A percentile compares a stretch with the other conserved stretches of the same genome.
Conservation (phyloP, 1,284 basidiomycete genomes). For the Fomitopsis schrenkii region DNA sequence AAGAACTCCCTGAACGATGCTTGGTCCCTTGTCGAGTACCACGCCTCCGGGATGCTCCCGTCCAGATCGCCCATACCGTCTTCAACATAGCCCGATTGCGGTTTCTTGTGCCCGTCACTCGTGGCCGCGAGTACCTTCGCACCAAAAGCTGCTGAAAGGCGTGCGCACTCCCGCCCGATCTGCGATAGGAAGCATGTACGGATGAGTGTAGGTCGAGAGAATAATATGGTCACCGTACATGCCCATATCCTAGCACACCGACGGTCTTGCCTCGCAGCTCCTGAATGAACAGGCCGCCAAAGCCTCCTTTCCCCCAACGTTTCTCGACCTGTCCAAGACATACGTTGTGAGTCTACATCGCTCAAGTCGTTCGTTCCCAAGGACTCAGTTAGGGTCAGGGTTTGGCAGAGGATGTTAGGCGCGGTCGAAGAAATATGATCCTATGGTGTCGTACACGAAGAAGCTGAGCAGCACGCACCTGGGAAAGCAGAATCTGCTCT, state of each 20-base stretch:
- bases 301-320: background rate
- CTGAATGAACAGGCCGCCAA: background rate
- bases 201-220: background rate
- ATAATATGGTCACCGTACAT: background rate
- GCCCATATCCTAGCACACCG: background rate
- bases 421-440: background rate
- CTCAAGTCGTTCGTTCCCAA: background rate
- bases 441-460: background rate
- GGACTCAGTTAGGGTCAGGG: background rate
- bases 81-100: background rate
- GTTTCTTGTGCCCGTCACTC: background rate
- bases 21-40: background rate
- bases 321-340: background rate
- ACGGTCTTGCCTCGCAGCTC: background rate
- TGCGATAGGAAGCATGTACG: background rate
- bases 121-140: background rate
- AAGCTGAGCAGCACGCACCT: background rate
- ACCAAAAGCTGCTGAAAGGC: background rate
- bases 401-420: background rate
- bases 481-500: background rate
- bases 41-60: background rate
- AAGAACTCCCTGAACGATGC: background rate
- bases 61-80: background rate
- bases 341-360: background rate
- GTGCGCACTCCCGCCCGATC: background rate